Evolutionary conservation across 1,284 basidiomycete species (phyloP).

Genomic region (Pseudozyma thailandica): DNA sequence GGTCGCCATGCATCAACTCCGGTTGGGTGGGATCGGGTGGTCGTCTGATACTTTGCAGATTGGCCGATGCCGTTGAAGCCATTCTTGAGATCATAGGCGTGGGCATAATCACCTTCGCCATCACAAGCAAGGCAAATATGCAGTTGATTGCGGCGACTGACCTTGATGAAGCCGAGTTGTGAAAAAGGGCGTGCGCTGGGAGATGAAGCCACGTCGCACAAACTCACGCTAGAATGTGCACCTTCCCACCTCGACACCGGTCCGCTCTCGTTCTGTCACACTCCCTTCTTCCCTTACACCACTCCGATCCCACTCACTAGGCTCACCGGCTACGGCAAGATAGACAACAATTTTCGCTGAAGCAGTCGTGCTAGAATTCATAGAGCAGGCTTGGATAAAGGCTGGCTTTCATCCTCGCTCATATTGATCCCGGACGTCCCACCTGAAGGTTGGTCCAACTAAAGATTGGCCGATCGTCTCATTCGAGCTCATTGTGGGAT

Average conservation of each 20-base stretch:
- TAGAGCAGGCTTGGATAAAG: too few relatives aligned
- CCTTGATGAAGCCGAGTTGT: not conserved
- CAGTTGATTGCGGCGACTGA: not conserved
- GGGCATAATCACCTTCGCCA: too few relatives aligned
- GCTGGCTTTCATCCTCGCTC: too few relatives aligned
- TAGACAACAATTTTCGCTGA: too few relatives aligned
- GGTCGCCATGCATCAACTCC: slow-evolving; percentile 3
- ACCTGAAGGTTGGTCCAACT: too few relatives aligned
- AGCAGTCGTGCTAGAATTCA: too few relatives aligned
- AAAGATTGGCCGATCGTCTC: slow-evolving; percentile 5
- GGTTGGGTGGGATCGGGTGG: slow-evolving; percentile 1
- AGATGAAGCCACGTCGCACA: slow-evolving; percentile 5
- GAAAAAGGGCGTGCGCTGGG: not conserved
- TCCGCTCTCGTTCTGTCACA: not conserved
- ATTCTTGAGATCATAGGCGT: not conserved
- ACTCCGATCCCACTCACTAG: too few relatives aligned
- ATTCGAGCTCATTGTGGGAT: slow-evolving; percentile 1
- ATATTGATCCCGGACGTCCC: too few relatives aligned
- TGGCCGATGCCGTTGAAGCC: too few relatives aligned
- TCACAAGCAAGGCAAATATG: not conserved
- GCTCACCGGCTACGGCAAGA: too few relatives aligned
- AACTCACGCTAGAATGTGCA: not conserved
- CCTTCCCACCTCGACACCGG: not conserved
- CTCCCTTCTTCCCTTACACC: slow-evolving; percentile 2
- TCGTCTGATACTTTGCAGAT: not conserved